Evolutionary conservation across 2,329 filamentous ascomycete species (phyloP).

Genomic region (Triangularia verruculosa): DNA sequence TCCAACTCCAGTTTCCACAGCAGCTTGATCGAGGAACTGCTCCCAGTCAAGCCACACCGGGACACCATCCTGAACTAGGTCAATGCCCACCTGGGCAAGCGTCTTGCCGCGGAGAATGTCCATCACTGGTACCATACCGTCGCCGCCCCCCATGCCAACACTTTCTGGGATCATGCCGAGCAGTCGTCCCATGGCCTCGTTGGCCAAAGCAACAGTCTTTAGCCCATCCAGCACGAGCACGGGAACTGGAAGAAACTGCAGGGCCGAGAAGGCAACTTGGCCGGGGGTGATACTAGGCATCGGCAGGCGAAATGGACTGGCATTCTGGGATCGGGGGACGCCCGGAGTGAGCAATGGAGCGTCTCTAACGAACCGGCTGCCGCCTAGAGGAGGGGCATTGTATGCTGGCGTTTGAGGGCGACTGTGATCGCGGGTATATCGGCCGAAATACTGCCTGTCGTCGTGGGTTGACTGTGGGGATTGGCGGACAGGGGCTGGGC

Average conservation of each 20-base stretch:
- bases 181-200: constrained; percentile 70
- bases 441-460: background rate
- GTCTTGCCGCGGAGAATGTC: constrained; percentile 64
- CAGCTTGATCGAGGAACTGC: constrained; percentile 53
- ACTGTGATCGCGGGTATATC: background rate
- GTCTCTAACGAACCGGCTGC: constrained; percentile 21
- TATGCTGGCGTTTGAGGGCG: background rate
- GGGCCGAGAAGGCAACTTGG: constrained; percentile 61
- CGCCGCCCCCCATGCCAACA: constrained; percentile 37
- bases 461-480: background rate
- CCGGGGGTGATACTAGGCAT: constrained; percentile 50
- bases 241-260: constrained; percentile 73
- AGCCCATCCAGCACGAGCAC: constrained; percentile 64
- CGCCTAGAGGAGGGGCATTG: constrained; percentile 3
- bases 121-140: constrained; percentile 45
- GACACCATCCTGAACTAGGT: constrained; percentile 66
- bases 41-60: constrained; percentile 60
- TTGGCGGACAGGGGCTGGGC: background rate
- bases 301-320: constrained; percentile 37
- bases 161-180: constrained; percentile 55
- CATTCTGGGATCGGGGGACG: constrained; percentile 13
- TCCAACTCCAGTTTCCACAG: constrained; percentile 40
- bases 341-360: constrained; percentile 2
- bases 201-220: constrained; percentile 70
- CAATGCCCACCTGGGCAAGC: constrained; percentile 67